Evolutionary conservation across 1,284 basidiomycete species (phyloP), one percentile per base, ranked within the genome.

Genomic region (Cryptococcus wingfieldii): DNA sequence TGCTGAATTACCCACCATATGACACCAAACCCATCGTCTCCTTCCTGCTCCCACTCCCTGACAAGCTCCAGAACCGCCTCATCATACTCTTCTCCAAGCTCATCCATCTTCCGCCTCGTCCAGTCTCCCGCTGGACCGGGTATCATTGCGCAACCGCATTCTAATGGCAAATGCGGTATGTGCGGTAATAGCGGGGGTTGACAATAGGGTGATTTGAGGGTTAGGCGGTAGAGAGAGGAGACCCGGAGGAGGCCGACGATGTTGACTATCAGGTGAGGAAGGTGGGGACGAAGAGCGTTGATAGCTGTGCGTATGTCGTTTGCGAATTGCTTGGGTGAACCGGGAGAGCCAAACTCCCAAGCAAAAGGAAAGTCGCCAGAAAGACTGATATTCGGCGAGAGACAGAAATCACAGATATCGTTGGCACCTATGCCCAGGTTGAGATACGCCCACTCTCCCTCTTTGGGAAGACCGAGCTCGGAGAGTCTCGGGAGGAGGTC

Each of bases 381-480:
- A 10, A 10, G 39, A 46, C 10, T 23, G 19, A 27, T 25, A 5
- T 42, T 42, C n/a, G 23, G 41, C 41, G 72, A 61, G 16, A 77
- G 50, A 53, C 76, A 78, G 55, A 72, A 72, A 5, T 72, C 70
- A 50, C 76, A 78, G 5, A 77, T 64, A 50, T 78, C 77, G 51
- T 78, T 78, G 1, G 74, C 75, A 0, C 77, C 77, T 10, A 78
- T 72, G 16, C 69, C 74, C 31, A 78, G 52, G 48, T 75, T 78
- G 47, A 77, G 62, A 51, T 71, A 72, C 52, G 73, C 74, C 74
- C 72, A 78, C 13, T 68, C 72, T 6, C 31, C 31, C n/a, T 62
- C 59, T 2, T 66, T 60, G 5, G 58, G 47, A 9, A 67, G 54
- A 2, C 55, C 53, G 27, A 70, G 37, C 38, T 60, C 61, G 25